Conservation (phyloP, 2,329 filamentous ascomycete species). For the Chaetomiaceae sp. region DNA sequence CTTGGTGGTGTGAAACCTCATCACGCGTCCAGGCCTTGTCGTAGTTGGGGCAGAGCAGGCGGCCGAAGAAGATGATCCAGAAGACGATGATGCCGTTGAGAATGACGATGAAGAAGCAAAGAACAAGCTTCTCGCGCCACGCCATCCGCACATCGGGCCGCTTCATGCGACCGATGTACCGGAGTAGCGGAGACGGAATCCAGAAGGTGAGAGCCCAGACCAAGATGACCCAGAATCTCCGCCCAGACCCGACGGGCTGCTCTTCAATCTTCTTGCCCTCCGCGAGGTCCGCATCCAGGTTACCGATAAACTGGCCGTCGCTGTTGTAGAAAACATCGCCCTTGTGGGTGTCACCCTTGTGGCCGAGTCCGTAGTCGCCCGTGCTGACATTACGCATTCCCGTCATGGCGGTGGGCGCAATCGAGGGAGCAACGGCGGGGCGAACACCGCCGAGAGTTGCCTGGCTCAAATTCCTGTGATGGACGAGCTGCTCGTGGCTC, state of each 20-base stretch:
- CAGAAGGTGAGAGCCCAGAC: slow-evolving; percentile 89
- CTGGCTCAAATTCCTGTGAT: slow-evolving; percentile 52
- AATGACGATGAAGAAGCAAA: slow-evolving; percentile 73
- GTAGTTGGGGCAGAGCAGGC: slow-evolving; percentile 79
- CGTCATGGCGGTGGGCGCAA: slow-evolving; percentile 41
- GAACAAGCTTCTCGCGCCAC: slow-evolving; percentile 89
- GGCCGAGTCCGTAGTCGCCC: slow-evolving; percentile 85
- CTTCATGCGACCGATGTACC: slow-evolving; percentile 88
- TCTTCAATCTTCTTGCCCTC: slow-evolving; percentile 71
- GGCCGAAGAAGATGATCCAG: slow-evolving; percentile 84
- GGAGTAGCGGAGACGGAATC: slow-evolving; percentile 81
- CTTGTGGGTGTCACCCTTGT: slow-evolving; percentile 73
- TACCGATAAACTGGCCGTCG: slow-evolving; percentile 61
- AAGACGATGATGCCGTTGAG: slow-evolving; percentile 81
- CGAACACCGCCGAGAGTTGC: slow-evolving; percentile 40
- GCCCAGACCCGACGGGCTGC: slow-evolving; percentile 53
- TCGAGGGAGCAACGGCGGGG: slow-evolving; percentile 47
- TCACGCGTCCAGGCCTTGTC: slow-evolving; percentile 78
- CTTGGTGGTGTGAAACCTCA: slow-evolving; percentile 65
- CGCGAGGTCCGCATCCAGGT: slow-evolving; percentile 71
- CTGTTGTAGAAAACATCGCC: slow-evolving; percentile 68
- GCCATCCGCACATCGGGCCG: slow-evolving; percentile 93
- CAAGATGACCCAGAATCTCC: slow-evolving; percentile 72
- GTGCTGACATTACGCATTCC: slow-evolving; percentile 50
- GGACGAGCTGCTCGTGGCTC: slow-evolving; percentile 67